Evolutionary conservation across 331 rosid species (phyloP), one percentile per base, ranked within the genome.

Genomic region (Quercus lobata): DNA sequence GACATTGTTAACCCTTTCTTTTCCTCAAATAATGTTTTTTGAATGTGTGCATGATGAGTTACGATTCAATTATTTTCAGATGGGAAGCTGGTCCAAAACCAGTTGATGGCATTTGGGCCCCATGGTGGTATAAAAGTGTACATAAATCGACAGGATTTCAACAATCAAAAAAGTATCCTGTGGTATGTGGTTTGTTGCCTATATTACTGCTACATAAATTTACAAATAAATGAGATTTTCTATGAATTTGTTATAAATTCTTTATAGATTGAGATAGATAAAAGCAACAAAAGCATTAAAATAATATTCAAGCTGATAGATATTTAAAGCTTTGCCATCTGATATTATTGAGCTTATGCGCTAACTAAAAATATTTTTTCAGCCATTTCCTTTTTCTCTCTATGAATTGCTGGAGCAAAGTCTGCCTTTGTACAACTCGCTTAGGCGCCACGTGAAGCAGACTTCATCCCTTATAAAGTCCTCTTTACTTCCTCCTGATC

Each of bases 61-160:
- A 74, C 73, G 60, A 66, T 68, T 69, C 14, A 14, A 78, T n/a
- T 61, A 16, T 80, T 69, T 77, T 71, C 86, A 93, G 97, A 77
- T 91, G 97, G 94, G 90, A 89, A 80, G 91, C 97, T 81, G 97
- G 97, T 74, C 90, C 91, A 34, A 93, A 87, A 83, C 82, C 89
- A 77, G 44, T 91, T 78, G 97, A 93, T 87, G 97, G 97, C 52
- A 27, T 84, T 76, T 91, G 97, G 97, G 93, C 92, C 57, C 93
- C 97, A 68, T 93, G 97, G 94, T 93, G 97, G 97, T 93, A 93
- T 46, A 81, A 21, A 56, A 69, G 76, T 72, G 84, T 91, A 76
- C 92, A 91, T 55, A 83, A 84, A 84, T 88, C 97, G 32, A 87
- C 94, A 53, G 84, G 86, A 69, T 93, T 91, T 65, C 73, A 93